Evolutionary conservation across 2,329 filamentous ascomycete genomes (phyloP).

Genomic region (Coniochaeta sp.): DNA sequence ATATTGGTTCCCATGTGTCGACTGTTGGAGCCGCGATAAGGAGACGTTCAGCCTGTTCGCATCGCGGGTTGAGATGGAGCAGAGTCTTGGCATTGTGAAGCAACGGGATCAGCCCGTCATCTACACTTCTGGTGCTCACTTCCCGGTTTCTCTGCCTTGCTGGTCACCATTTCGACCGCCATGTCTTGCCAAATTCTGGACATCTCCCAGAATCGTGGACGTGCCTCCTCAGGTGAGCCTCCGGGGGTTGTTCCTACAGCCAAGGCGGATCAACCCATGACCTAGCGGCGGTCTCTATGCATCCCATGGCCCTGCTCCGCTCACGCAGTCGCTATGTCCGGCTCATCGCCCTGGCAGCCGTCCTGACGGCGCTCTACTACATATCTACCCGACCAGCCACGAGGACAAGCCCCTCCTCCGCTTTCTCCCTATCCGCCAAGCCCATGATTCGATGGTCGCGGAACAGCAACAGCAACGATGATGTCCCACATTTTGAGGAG

Average conservation of each 20-base stretch:
- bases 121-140: not conserved
- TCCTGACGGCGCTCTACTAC: not conserved
- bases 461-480: not conserved
- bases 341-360: not conserved
- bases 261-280: no score
- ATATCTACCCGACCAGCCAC: not conserved
- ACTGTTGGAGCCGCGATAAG: not conserved
- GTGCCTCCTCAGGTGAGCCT: no score
- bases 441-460: not conserved
- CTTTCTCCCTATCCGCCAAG: not conserved
- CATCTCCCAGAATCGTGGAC: not conserved
- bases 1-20: not conserved
- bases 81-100: not conserved
- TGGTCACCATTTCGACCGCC: not conserved
- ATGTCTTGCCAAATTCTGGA: not conserved
- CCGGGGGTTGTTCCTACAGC: no score
- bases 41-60: not conserved
- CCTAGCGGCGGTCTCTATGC: not conserved
- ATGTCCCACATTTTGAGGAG: not conserved
- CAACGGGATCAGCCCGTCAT: not conserved
- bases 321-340: not conserved
- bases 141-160: not conserved
- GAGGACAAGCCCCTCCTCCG: not conserved
- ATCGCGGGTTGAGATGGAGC: not conserved
- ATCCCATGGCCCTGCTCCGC: not conserved